phyloP scores from a whole-genome alignment of 352 stramenopile genomes.

The Globisporangium lucens region DNA sequence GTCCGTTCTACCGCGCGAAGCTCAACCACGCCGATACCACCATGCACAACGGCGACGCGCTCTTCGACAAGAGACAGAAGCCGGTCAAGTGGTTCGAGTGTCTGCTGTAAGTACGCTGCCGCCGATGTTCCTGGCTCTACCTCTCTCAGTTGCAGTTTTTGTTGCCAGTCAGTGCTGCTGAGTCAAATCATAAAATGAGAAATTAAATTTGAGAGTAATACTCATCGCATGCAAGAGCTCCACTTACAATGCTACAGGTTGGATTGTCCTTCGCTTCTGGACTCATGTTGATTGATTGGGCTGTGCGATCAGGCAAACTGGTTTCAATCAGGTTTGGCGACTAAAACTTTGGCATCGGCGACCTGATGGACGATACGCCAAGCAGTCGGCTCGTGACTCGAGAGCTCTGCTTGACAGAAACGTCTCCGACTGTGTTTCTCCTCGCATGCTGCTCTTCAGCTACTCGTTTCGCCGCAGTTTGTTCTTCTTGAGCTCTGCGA shows the following conservation, averaged over 20 bases:
- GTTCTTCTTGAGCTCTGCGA: not conserved
- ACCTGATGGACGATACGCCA: conserved; percentile 5
- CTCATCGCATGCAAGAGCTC: too few relatives aligned
- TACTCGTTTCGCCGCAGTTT: not conserved
- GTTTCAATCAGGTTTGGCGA: not conserved
- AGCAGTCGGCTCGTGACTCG: conserved; percentile 8
- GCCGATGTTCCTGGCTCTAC: conserved; percentile 20
- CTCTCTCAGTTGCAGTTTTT: not conserved
- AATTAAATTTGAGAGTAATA: not conserved
- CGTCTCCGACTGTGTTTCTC: not conserved
- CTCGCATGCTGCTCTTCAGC: not conserved
- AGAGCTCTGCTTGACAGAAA: conserved; percentile 1
- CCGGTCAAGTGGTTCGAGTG: conserved; percentile 76
- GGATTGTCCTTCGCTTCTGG: too few relatives aligned
- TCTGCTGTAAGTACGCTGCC: conserved; percentile 35
- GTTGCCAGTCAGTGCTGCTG: not conserved
- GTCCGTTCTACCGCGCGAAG: conserved; percentile 51
- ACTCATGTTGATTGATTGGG: too few relatives aligned
- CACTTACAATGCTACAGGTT: not conserved
- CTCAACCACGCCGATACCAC: conserved; percentile 69
- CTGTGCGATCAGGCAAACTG: not conserved
- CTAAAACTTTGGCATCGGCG: not conserved
- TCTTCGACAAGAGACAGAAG: conserved; percentile 45
- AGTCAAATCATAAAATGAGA: not conserved
- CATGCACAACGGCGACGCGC: conserved; percentile 56